These are phyloP conservation scores for Helianthus annuus DNA, from an alignment of 129 eudicot species.

Conservation along the genomic window HanXRQr2.0-SUNRISE NC_035433.2:95157501-95158000, in stretches of 20 bases:
- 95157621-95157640: background rate
- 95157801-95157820: background rate
- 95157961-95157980: too few species aligned
- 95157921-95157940: too few species aligned
- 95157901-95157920: too few species aligned
- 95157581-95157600: background rate
- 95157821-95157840: background rate
- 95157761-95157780: background rate
- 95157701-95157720: background rate
- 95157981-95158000: too few species aligned
- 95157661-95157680: background rate
- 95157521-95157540: background rate
- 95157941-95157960: too few species aligned
- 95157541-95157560: background rate
- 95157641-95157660: background rate
- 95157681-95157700: background rate
- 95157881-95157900: too few species aligned
- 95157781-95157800: too few species aligned
- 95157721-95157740: background rate
- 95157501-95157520: too few species aligned
- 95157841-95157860: background rate
- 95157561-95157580: background rate
- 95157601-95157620: background rate
- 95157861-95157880: background rate
- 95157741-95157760: too few species aligned